Evolutionary conservation across 768 basidiomycete genomes (phyloP), one percentile per base, ranked within the genome.

Genomic region (Pleurotus sapidus): DNA sequence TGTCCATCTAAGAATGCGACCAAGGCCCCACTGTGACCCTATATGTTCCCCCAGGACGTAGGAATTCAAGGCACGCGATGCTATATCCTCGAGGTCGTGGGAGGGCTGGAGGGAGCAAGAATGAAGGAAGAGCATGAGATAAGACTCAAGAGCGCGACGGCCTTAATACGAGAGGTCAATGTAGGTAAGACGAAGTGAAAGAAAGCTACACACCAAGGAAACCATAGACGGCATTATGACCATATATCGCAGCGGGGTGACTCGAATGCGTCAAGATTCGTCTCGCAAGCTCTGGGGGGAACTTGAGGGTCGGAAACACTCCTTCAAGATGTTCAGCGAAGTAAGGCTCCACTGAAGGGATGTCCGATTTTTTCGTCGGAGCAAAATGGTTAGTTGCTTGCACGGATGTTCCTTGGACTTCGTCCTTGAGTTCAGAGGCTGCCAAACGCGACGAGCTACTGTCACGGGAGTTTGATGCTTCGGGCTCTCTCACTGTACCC

Each of bases 221-320:
- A 42, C 80, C 75, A 46, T 89, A 72, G 8, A 84, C 84, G 46
- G 80, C 84, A 63, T 93, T 93, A 67, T 92, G 89, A 2, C 91
- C 89, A 46, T 79, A 64, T 51, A 78, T 69, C 25, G 89, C 87
- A 55, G 82, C 75, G 47, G 76, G 81, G 70, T 91, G 91, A 70
- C 89, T 91, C 5, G 78, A 77, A 66, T 94, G 92, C 2, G 92
- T 94, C 61, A 93, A 73, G 60, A 91, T 78, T 58, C 91, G 83
- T 61, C 78, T 77, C 6, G 89, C 87, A 46, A 92, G 75, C 61
- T 89, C 87, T 4, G 77, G 75, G 11, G 88, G 83, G 68, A 94
- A 93, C 49, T 81, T 72, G 48, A 93, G 74, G 12, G 86, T 81
- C 3, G 80, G 70, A 62, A 91, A 91, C 53, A 89, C 72, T 34